These are phyloP conservation scores for Didymellaceae sp. DNA, from an alignment of 2,329 filamentous ascomycete species.

Conservation along the genomic window DNA sequence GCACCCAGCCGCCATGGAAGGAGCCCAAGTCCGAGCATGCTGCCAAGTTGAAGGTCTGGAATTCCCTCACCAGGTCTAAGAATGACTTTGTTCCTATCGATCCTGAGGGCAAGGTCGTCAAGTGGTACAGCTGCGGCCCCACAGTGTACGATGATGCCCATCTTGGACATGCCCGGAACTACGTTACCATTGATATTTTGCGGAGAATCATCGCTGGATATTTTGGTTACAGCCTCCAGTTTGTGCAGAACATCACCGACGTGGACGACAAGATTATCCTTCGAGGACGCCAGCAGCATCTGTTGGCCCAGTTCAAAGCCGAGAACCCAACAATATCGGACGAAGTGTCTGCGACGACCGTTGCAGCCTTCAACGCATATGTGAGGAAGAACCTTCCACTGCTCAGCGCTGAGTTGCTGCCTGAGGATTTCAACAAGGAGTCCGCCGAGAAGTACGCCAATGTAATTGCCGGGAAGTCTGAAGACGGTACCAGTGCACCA, in stretches of 20 bases:
- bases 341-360: constrained; percentile 58
- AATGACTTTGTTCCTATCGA: constrained; percentile 77
- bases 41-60: constrained; percentile 74
- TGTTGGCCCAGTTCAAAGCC: constrained; percentile 73
- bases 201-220: constrained; percentile 82
- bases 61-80: constrained; percentile 77
- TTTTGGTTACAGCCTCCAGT: constrained; percentile 81
- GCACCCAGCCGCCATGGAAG: constrained; percentile 50
- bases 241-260: constrained; percentile 91
- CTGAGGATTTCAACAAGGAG: constrained; percentile 56
- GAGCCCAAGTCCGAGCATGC: constrained; percentile 51
- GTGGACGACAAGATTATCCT: constrained; percentile 65
- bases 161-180: constrained; percentile 85
- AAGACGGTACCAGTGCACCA: constrained; percentile 61
- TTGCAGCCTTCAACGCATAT: constrained; percentile 62
- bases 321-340: constrained; percentile 53
- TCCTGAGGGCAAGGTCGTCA: constrained; percentile 69
- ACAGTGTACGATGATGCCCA: constrained; percentile 86
- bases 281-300: constrained; percentile 74
- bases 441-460: constrained; percentile 60
- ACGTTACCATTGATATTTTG: constrained; percentile 88
- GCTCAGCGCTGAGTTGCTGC: constrained; percentile 53
- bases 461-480: constrained; percentile 61
- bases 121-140: constrained; percentile 90
- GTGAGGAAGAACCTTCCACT: constrained; percentile 71